Evolutionary conservation across 495 filamentous ascomycete species (phyloP), one percentile per base, ranked within the genome.

Genomic region (Peziza echinospora): DNA sequence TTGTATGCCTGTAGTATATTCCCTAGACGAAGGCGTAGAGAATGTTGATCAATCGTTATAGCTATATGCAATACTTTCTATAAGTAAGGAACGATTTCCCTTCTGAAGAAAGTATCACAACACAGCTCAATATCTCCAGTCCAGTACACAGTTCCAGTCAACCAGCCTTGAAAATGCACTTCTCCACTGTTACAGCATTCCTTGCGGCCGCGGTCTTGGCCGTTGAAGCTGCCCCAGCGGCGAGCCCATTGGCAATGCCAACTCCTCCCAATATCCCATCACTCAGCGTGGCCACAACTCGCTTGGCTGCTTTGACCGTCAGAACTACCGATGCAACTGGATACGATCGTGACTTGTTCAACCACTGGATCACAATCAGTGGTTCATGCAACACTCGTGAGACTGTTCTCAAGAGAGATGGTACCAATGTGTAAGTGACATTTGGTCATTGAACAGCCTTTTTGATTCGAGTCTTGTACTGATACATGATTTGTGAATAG

Each of bases 401-500:
- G 47, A 67, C 65, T 24, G 77, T 84, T 44, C 63, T 84, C 3
- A 69, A 69, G 56, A 77, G 80, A 17, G 80, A 84, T 52, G 80
- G 77, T 43, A 70, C 65, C 8, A 59, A 60, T 55, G 72, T 83
- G 26, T 34, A 34, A 3, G 58, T 56, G 0, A 8, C 8, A 34
- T n/a, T 34, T 34, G n/a, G n/a, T n/a, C 26, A 8, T 34, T n/a
- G 26, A 8, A 34, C n/a, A 8, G 26, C 8, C 26, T 8, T 34
- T 34, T 34, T n/a, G n/a, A 8, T n/a, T 34, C 8, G 26, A 34
- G 26, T 34, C n/a, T 34, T 8, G n/a, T 34, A 19, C 41, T 43
- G 41, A 5, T 22, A 37, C n/a, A 5, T 21, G 21, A 2, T 43
- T 23, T 21, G 1, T 21, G 58, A 60, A 9, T 59, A 62, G 24